Evolutionary conservation across 2,329 filamentous ascomycete genomes (phyloP).

Genomic region (Lasiodiplodia gonubiensis): DNA sequence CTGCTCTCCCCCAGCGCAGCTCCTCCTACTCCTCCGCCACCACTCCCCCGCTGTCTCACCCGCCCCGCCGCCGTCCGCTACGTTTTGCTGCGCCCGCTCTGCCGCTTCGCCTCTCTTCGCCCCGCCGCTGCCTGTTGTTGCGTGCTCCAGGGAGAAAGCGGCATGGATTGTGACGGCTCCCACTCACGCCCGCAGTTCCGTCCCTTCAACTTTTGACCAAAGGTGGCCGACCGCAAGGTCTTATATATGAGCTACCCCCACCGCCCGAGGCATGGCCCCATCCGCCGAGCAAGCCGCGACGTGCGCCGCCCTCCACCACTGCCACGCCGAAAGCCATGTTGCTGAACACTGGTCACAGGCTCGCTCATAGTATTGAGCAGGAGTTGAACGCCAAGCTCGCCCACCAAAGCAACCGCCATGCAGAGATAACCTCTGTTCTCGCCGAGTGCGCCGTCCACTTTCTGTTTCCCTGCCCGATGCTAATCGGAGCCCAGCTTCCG

Average conservation of each 20-base stretch:
- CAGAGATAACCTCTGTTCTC: constrained; percentile 55
- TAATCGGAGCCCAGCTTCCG: constrained; percentile 63
- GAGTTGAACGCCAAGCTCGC: constrained; percentile 56
- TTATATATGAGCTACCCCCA: constrained; percentile 44
- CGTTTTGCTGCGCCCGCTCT: background rate
- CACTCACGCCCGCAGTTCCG: constrained; percentile 54
- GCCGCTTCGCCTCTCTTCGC: background rate
- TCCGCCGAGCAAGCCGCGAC: constrained; percentile 58
- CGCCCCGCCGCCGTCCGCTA: background rate
- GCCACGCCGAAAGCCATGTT: constrained; percentile 22
- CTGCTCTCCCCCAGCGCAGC: constrained; percentile 16
- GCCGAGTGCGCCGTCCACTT: constrained; percentile 39
- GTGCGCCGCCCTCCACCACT: constrained; percentile 46
- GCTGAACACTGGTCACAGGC: constrained; percentile 40
- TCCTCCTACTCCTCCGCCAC: background rate
- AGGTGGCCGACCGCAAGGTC: constrained; percentile 49
- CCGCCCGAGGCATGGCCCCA: constrained; percentile 50
- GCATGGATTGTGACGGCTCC: constrained; percentile 62
- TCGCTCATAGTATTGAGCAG: constrained; percentile 55
- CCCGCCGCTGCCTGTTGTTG: constrained; percentile 21
- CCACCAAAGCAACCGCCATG: constrained; percentile 56
- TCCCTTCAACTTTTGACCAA: constrained; percentile 61
- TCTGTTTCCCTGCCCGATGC: background rate
- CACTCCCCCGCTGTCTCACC: constrained; percentile 1
- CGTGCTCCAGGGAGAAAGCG: constrained; percentile 27